Evolutionary conservation across 73 alveolate species (phyloP), one percentile per base, ranked within the genome.

Genomic region (Tetrahymena malaccensis): DNA sequence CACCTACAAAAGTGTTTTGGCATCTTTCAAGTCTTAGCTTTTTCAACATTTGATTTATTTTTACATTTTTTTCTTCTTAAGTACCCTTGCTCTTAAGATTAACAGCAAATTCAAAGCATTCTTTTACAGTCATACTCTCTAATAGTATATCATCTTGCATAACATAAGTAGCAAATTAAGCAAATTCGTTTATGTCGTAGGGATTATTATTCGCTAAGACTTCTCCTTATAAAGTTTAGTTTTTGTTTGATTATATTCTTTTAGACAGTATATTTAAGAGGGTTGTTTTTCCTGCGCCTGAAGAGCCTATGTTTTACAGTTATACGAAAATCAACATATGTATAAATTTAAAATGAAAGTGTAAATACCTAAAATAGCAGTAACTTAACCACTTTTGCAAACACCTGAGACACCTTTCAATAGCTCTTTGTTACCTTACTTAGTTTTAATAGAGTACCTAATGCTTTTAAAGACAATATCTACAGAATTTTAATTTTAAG

Each of bases 21-120:
- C 98, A 97, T 50, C 96, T 94, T 94, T 97, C 98, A 55, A 98
- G 96, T 85, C 97, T 97, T 50, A 98, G 96, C 27, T 95, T 94
- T 34, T 96, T 85, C 57, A 98, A 96, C 96, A 98, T 96, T 43
- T 97, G 95, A 22, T 96, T 96, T 34, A 98, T 99, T 94, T 94
- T 97, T 21, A 55, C 85, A 34, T 37, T 93, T 38, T 93, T 58
- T n/a, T 95, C 94, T 93, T 93, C 93, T 25, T 1, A 13, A 19
- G 96, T 16, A 38, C 43, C 43, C 21, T 95, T 94, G 0, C 93
- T 55, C n/a, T 70, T 93, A 94, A 96, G 55, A 35, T 95, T 85
- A n/a, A 98, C 98, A 34, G 98, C 96, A 85, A 97, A 97, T 83
- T 84, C 5, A 25, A 97, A 93, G 85, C 97, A 55, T 93, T 97